phyloP scores from a whole-genome alignment of 495 filamentous ascomycete genomes.

The Halenospora varia region DNA sequence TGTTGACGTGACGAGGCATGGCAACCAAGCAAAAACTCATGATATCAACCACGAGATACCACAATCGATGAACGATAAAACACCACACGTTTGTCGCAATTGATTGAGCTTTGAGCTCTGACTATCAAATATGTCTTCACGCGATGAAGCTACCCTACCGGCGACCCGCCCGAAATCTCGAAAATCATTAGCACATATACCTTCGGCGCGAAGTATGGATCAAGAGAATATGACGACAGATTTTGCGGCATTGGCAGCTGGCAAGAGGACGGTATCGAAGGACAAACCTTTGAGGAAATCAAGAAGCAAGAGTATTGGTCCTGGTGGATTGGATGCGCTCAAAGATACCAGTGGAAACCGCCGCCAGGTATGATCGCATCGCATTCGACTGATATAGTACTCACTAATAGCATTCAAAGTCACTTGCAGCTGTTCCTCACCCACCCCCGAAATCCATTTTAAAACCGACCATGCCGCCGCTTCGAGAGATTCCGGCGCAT shows the following conservation, averaged over 20 bases:
- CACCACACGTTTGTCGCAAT: neutral
- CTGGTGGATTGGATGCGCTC: conserved; percentile 79
- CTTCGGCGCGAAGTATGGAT: conserved; percentile 47
- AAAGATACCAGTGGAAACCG: conserved; percentile 77
- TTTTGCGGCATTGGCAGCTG: conserved; percentile 35
- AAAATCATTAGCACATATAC: conserved; percentile 71
- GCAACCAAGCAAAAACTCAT: conserved; percentile 8
- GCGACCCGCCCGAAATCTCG: conserved; percentile 57
- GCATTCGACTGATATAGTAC: conserved; percentile 12
- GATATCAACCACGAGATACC: conserved; percentile 8
- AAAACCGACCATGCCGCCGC: conserved; percentile 70
- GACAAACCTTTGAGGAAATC: conserved; percentile 62
- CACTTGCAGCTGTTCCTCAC: conserved; percentile 39
- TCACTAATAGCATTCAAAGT: too few relatives aligned
- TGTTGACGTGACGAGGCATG: neutral
- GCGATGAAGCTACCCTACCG: conserved; percentile 42
- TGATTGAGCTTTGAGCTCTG: conserved; percentile 14
- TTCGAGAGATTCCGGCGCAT: conserved; percentile 54
- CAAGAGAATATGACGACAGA: conserved; percentile 74
- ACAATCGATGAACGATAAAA: conserved; percentile 10
- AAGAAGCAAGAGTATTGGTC: conserved; percentile 92
- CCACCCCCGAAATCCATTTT: conserved; percentile 73
- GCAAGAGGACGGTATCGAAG: conserved; percentile 32
- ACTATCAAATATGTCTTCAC: conserved; percentile 38
- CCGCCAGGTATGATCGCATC: conserved; percentile 56